phyloP scores from a whole-genome alignment of 2,329 filamentous ascomycete species.

The Fonsecaea pugnacius region DNA sequence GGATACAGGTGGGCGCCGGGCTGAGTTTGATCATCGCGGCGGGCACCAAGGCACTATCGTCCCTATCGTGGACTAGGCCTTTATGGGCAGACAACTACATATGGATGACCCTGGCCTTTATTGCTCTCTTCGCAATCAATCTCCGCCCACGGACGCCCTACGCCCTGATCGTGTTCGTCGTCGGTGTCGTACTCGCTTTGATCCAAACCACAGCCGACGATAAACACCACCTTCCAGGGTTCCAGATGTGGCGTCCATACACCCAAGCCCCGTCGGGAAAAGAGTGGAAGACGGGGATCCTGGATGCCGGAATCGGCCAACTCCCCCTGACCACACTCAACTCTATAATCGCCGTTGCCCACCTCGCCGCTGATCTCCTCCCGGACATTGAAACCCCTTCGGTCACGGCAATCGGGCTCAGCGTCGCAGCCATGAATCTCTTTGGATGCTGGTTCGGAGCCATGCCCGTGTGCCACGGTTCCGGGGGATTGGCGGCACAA shows the following conservation, averaged over 20 bases:
- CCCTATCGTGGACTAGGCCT: conserved; percentile 69
- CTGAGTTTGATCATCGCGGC: conserved; percentile 80
- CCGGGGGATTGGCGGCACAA: conserved; percentile 86
- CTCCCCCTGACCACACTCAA: conserved; percentile 90
- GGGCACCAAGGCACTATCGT: conserved; percentile 68
- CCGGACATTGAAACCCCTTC: conserved; percentile 70
- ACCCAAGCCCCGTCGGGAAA: conserved; percentile 51
- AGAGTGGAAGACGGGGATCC: conserved; percentile 59
- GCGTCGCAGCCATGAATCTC: conserved; percentile 82
- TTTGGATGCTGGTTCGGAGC: conserved; percentile 86
- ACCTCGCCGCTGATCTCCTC: conserved; percentile 76
- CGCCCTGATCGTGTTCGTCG: conserved; percentile 71
- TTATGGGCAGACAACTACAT: conserved; percentile 75
- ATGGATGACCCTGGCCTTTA: conserved; percentile 75
- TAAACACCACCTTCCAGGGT: conserved; percentile 48
- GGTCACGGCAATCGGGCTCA: conserved; percentile 77
- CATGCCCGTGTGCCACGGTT: conserved; percentile 95
- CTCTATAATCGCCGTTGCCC: conserved; percentile 84
- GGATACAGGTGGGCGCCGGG: conserved; percentile 91
- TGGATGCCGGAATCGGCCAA: conserved; percentile 78
- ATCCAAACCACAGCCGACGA: conserved; percentile 40
- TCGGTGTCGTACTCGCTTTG: conserved; percentile 70
- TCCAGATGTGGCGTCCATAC: conserved; percentile 65
- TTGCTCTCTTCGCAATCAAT: conserved; percentile 71
- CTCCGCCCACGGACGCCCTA: conserved; percentile 72